Evolutionary conservation across 164 flowering plant genomes (phyloP), one percentile per base, ranked within the genome.

Genomic region (Houttuynia cordata): DNA sequence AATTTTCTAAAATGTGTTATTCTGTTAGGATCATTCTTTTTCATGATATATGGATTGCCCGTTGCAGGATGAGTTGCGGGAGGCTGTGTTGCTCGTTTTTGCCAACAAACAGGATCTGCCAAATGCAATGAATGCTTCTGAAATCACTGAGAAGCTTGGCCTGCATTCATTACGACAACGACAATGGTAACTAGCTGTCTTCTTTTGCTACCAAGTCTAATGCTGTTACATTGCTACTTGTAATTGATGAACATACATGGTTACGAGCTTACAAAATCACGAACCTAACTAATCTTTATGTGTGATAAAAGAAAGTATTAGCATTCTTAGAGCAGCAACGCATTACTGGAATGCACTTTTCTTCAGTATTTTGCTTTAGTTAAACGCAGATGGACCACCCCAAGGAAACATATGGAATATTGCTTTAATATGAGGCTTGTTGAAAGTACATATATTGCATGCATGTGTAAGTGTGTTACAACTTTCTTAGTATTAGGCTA

Each of bases 61-160:
- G 19, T 63, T 24, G 30, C 71, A 82, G 87, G 87, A 82, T 70
- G 87, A 82, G 66, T 68, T 82, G 70, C 70, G 85, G 66, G 90
- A 84, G 57, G 90, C 90, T 42, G 90, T 84, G 34, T 71, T 84
- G 71, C 80, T 84, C 24, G 87, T 84, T 7, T 85, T 85, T 71
- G 91, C 91, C 19, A 85, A 85, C 83, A 85, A 85, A 59, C 91
- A 85, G 74, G 91, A 85, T 74, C 87, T 85, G 70, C 87, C 87
- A 20, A 82, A 85, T 70, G 91, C 87, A 53, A 85, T 85, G 87
- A 85, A 83, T 74, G 87, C 87, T 70, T 86, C 87, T 57, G 91
- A 85, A 76, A 85, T 85, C 24, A 85, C 87, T 61, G 91, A 85
- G 62, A 83, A 83, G 73, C 84, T 85, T 64, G 86, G 87, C 6